These are phyloP conservation scores for Taxillus chinensis DNA, from an alignment of 164 flowering plant genomes.

Conservation along the genomic window DNA sequence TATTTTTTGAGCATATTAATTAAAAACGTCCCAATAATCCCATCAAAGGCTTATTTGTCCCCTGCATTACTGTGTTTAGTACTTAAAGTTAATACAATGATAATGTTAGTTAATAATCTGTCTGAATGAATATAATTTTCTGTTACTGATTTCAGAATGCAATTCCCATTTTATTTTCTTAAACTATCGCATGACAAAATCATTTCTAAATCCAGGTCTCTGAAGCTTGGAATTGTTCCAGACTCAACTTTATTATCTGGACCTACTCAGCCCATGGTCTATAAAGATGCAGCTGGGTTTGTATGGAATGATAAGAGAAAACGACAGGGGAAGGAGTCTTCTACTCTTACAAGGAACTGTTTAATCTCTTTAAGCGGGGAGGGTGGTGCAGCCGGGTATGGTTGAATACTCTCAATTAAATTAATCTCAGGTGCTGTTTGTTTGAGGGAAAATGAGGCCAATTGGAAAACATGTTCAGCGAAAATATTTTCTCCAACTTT, in stretches of 20 bases:
- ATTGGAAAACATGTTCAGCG: no score
- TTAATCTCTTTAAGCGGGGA: conserved; percentile 44
- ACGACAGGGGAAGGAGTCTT: conserved; percentile 69
- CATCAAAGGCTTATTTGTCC: no score
- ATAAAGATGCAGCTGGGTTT: conserved; percentile 45
- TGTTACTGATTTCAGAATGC: no score
- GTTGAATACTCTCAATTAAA: not conserved
- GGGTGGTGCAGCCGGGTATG: conserved; percentile 63
- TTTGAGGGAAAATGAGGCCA: no score
- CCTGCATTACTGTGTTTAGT: no score
- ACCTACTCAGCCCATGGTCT: conserved; percentile 40
- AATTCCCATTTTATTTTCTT: not conserved
- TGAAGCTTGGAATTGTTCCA: conserved; percentile 77
- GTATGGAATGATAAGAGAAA: conserved; percentile 79
- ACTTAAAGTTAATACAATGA: no score
- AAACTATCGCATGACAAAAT: not conserved
- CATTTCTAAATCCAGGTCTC: conserved; percentile 42
- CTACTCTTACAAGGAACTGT: conserved; percentile 69
- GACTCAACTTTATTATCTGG: conserved; percentile 29
- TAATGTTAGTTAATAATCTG: no score
- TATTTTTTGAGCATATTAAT: no score
- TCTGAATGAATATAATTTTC: no score
- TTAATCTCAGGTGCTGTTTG: not conserved
- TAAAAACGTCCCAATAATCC: no score
- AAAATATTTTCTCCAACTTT: no score